Conservation (phyloP, 2,329 filamentous ascomycete species). For the Phialophora chinensis region DNA sequence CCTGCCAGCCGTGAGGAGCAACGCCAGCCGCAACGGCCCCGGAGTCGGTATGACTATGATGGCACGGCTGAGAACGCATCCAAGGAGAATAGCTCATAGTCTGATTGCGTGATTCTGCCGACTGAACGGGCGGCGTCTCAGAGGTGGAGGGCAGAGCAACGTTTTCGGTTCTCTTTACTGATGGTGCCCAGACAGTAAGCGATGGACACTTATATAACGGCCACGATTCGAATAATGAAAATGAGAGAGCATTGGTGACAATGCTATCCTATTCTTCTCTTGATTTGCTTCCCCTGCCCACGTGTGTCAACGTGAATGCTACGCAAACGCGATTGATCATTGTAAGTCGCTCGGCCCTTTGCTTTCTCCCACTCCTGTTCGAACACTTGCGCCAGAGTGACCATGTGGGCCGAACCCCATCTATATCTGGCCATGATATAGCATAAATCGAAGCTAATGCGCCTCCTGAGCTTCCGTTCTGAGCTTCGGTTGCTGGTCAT, state of each 20-base stretch:
- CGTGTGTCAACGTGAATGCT: background rate
- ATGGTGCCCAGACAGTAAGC: background rate
- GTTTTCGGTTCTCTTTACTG: background rate
- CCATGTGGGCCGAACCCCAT: background rate
- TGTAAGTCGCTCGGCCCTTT: background rate
- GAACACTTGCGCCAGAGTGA: background rate
- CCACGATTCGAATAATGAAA: background rate
- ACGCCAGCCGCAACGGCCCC: conserved; percentile 13
- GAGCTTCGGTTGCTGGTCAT: background rate
- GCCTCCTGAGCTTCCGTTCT: background rate
- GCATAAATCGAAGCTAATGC: background rate
- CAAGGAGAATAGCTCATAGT: conserved; percentile 11
- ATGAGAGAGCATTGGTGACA: background rate
- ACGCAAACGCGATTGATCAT: background rate
- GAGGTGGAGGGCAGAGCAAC: background rate
- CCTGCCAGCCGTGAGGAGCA: background rate
- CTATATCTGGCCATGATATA: background rate
- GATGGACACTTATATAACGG: background rate
- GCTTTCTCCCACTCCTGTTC: background rate
- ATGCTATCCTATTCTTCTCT: background rate
- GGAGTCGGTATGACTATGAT: conserved; percentile 29
- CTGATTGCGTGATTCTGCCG: background rate
- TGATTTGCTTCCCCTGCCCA: background rate
- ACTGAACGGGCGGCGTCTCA: background rate
- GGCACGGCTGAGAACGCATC: conserved; percentile 1